These are phyloP conservation scores for Sporothrix globosa DNA, from an alignment of 2,329 filamentous ascomycete genomes.

Conservation along the genomic window DNA sequence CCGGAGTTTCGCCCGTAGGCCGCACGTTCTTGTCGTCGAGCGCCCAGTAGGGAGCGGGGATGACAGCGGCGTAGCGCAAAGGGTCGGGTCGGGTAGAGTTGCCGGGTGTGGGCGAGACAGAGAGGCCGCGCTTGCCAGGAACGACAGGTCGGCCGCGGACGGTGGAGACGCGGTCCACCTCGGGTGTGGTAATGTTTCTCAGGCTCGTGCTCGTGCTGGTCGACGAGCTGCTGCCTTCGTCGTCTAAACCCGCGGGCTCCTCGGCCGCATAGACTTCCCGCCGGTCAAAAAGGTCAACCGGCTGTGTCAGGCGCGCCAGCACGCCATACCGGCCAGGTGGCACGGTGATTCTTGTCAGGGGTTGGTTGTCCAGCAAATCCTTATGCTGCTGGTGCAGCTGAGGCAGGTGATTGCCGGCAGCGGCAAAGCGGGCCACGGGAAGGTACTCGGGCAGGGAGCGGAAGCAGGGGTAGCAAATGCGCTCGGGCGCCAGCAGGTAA, in stretches of 20 bases:
- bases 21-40: not conserved
- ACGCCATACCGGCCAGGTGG: constrained; percentile 35
- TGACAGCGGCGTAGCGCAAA: constrained; percentile 35
- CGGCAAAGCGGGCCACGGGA: constrained; percentile 29
- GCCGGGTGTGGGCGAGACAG: not conserved
- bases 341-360: constrained; percentile 27
- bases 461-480: constrained; percentile 36
- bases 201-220: not conserved
- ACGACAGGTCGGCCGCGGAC: constrained; percentile 2
- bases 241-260: not conserved
- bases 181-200: not conserved
- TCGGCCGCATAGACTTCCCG: constrained; percentile 26
- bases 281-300: constrained; percentile 33
- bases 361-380: constrained; percentile 6
- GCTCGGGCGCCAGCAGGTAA: constrained; percentile 35
- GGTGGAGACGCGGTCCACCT: not conserved
- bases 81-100: constrained; percentile 28
- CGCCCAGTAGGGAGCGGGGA: constrained; percentile 35
- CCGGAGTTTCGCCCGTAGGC: not conserved
- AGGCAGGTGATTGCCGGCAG: not conserved
- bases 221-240: not conserved
- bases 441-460: constrained; percentile 35
- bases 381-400: not conserved
- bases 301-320: constrained; percentile 31
- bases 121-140: constrained; percentile 3